Percentiles rank a stretch among this genome's conserved stretches.
phyloP scores from a whole-genome alignment of 106 monocot genomes.

The Hemerocallis citrina region DNA sequence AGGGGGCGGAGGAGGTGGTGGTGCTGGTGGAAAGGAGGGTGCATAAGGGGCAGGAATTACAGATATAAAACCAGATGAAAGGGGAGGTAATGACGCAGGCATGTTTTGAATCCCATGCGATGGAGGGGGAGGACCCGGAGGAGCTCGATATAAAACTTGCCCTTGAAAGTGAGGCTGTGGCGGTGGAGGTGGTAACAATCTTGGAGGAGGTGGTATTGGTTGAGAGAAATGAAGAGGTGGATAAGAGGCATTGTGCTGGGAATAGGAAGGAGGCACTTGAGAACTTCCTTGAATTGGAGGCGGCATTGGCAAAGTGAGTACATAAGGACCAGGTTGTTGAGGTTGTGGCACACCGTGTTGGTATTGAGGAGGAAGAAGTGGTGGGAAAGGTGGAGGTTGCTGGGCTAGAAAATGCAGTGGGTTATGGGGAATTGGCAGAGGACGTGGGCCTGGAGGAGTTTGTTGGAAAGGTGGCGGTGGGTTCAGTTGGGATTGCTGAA shows the following conservation, averaged over 20 bases:
- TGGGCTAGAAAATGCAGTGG: conserved; percentile 9
- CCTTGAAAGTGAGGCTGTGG: conserved; percentile 17
- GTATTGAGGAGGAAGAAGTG: conserved; percentile 11
- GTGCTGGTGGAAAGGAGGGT: conserved; percentile 20
- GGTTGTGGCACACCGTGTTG: conserved; percentile 12
- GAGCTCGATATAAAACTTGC: conserved; percentile 16
- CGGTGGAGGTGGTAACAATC: conserved; percentile 15
- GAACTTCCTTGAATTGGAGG: conserved; percentile 20
- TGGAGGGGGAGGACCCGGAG: too few relatives aligned
- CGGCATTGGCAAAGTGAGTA: too few relatives aligned
- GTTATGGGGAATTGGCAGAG: background rate
- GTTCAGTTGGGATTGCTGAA: conserved; percentile 9
- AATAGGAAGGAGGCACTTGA: conserved; percentile 1
- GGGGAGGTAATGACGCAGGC: conserved; percentile 20
- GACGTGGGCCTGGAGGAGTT: background rate
- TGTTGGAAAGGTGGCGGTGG: conserved; percentile 6
- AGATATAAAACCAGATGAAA: conserved; percentile 27
- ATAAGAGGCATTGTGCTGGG: too few relatives aligned
- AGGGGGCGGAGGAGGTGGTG: conserved; percentile 28
- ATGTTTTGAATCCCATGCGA: conserved; percentile 22
- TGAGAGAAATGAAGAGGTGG: conserved; percentile 5
- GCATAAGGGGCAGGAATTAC: too few relatives aligned
- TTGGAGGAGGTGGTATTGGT: conserved; percentile 18
- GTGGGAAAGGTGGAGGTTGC: conserved; percentile 16
- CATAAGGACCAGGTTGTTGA: conserved; percentile 4